A percentile compares a stretch with the other conserved stretches of the same genome.
Evolutionary conservation across 2,329 filamentous ascomycete genomes (phyloP).

Genomic region (Colletotrichum australisinense): DNA sequence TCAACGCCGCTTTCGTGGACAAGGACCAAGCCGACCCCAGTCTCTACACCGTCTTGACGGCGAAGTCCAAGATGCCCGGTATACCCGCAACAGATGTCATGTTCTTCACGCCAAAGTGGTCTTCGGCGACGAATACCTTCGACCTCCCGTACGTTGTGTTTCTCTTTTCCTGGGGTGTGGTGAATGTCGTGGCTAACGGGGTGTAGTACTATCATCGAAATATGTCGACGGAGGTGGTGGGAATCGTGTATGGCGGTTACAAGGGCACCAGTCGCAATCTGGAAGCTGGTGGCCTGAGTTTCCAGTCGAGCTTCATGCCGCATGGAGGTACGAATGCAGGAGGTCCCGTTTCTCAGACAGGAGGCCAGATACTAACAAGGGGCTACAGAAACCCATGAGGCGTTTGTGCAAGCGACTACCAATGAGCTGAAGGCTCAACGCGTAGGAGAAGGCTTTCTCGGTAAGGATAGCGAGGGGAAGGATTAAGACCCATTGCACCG

Average conservation of each 20-base stretch:
- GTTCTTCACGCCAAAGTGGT: slow-evolving; percentile 73
- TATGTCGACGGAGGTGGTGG: slow-evolving; percentile 63
- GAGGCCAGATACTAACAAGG: background rate
- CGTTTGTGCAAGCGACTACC: slow-evolving; percentile 38
- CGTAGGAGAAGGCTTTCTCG: slow-evolving; percentile 40
- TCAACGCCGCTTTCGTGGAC: slow-evolving; percentile 67
- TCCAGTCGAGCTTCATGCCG: slow-evolving; percentile 44
- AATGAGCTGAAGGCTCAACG: slow-evolving; percentile 37
- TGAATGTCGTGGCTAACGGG: background rate
- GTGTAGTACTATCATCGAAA: slow-evolving; percentile 66
- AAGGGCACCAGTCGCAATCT: slow-evolving; percentile 42
- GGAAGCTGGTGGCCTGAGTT: slow-evolving; percentile 43
- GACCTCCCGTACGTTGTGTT: slow-evolving; percentile 53
- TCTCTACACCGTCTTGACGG: slow-evolving; percentile 71
- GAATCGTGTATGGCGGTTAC: slow-evolving; percentile 50
- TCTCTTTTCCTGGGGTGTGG: background rate
- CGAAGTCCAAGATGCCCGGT: slow-evolving; percentile 62
- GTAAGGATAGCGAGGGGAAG: slow-evolving; percentile 5
- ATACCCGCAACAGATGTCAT: slow-evolving; percentile 70
- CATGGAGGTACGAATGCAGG: slow-evolving; percentile 38
- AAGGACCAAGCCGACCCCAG: slow-evolving; percentile 73
- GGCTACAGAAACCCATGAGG: slow-evolving; percentile 39
- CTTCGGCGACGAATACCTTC: slow-evolving; percentile 66
- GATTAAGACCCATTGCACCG: slow-evolving; percentile 22
- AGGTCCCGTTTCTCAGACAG: slow-evolving; percentile 19